Evolutionary conservation across 345 rosid genomes (phyloP), one percentile per base, ranked within the genome.

Genomic region (Pugionium dolabratum): DNA sequence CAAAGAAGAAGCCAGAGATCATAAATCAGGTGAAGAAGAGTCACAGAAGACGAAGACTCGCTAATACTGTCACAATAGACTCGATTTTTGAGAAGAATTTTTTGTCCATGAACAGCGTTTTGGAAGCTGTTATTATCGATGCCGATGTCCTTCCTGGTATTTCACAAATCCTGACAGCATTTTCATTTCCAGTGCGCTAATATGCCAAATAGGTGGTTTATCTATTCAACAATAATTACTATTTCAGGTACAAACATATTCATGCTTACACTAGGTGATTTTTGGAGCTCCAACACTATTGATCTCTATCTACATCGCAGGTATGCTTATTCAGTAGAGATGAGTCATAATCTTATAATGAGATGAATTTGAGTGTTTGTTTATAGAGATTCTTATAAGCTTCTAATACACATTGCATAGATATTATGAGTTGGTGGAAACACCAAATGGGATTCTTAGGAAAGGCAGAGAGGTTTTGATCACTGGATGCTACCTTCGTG

Each of bases 261-360:
- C 75, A 87, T 94, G 93, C 91, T 94, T 59, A 84, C 87, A 43
- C 79, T 94, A 61, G 97, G 89, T 60, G 99, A 94, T 74, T 83
- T 83, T 72, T 91, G 97, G 99, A 94, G 99, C 78, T 90, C 97
- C 59, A 87, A 83, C 54, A 88, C 96, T 50, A 87, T 94, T 56
- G 96, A 91, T 67, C 87, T 88, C 74, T 94, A 85, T 79, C 84
- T 94, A 44, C 99, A 94, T 59, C 87, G 91, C 68, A 81, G 95
- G 97, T 88, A 79, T 32, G 72, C 37, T 51, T 29, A 28, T 7
- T 44, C 10, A 6, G 25, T 31, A 2, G 61, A 42, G 66, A 57
- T 34, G 41, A 71, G 25, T 54, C 40, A 30, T 61, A 9, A 34
- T 27, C 0, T 45, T 29, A 1, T 41, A 36, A 27, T 55, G 40